phyloP scores from a whole-genome alignment of 2,329 filamentous ascomycete genomes.

The Aspergillus neoniger region DNA sequence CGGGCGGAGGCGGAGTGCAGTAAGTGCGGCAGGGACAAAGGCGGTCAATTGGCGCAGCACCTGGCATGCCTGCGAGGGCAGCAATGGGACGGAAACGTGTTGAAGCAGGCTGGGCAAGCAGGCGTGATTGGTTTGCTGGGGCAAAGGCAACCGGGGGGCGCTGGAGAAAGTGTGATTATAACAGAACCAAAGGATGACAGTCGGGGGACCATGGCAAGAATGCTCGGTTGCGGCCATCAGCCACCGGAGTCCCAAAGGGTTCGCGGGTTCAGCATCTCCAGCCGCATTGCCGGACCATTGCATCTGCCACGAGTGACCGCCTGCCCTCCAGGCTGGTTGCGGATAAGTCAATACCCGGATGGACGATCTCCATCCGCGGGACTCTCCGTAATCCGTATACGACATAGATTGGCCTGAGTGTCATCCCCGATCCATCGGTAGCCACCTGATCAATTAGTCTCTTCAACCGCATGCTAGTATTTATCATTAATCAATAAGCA shows the following conservation, averaged over 20 bases:
- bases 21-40: not conserved
- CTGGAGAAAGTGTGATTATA: constrained; percentile 5
- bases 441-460: not conserved
- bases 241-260: not conserved
- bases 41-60: constrained; percentile 5
- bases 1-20: not conserved
- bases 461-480: not conserved
- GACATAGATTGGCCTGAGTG: not conserved
- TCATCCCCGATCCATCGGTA: not conserved
- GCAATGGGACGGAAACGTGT: not conserved
- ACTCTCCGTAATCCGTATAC: not conserved
- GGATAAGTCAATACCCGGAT: not conserved
- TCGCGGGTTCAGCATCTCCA: not conserved
- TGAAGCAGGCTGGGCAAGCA: not conserved
- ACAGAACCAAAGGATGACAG: not conserved
- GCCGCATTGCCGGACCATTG: not conserved
- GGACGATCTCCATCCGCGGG: not conserved
- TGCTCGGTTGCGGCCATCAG: constrained; percentile 1
- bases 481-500: not conserved
- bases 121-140: not conserved
- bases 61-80: not conserved
- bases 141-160: not conserved
- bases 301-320: constrained; percentile 1
- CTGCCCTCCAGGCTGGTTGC: not conserved
- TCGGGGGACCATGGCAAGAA: not conserved